Base-by-base conservation (phyloP, 208 protist genomes). In the Borovskyia barvae region DNA sequence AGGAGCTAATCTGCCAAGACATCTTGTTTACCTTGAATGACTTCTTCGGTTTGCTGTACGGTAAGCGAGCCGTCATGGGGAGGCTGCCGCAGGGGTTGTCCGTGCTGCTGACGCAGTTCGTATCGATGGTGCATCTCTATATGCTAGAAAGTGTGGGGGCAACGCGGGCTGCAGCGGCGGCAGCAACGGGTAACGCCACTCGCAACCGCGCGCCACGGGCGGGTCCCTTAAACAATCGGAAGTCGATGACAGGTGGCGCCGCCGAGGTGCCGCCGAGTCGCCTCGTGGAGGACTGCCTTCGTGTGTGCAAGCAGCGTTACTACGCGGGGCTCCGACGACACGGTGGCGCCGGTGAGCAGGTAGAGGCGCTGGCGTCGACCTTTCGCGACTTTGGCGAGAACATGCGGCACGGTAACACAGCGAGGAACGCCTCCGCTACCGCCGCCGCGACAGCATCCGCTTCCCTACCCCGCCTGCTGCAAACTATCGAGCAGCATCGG, bases 1-100 rank as follows among this genome's bases (percentile, higher is more conserved):
- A 95, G 63, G 76, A 85, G 37, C 63, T 92, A 24, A 90, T 95
- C 54, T 84, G 72, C 29, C 85, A 95, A 58, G 85, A 95, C 45
- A 92, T 95, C 32, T 55, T 82, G 52, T 92, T 82, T 59, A 77
- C 78, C 14, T 76, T 90, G 68, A 88, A 78, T 29, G 77, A 91
- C 50, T 92, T 95, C 51, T 89, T 91, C 61, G 80, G 72, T 55
- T 65, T 80, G 2, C 61, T 95, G 26, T 66, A 91, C 59, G 89
- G 89, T 26, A 77, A 76, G 28, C 77, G 81, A 15, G 73, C 85
- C 8, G 62, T 76, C 15, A 79, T 80, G 0, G 53, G 29, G 20
- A 80, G 89, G 19, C 70, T 95, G 28, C 86, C 89, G 35, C 82
- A 87, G 46, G 84, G 81, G 15, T 83, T 95, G 47, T 82, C 86